Conservation (phyloP, 2,329 filamentous ascomycete species). For the Colletotrichum endophyticum region DNA sequence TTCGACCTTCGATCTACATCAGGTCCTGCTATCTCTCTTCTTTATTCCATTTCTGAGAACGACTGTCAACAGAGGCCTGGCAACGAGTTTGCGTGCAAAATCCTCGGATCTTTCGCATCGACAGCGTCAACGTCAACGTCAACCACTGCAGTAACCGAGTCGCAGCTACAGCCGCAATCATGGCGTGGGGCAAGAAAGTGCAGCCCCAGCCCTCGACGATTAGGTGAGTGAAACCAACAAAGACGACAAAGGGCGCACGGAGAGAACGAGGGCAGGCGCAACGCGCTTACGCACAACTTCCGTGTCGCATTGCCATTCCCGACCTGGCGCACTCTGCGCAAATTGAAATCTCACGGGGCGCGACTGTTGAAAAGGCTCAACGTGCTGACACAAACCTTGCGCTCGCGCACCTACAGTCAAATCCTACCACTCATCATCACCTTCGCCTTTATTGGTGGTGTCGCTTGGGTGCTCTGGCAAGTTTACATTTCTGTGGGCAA, state of each 20-base stretch:
- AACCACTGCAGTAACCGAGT: background rate
- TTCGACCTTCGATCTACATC: background rate
- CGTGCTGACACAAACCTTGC: background rate
- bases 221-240: background rate
- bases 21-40: background rate
- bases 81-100: background rate
- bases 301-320: background rate
- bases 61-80: background rate
- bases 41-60: background rate
- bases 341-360: background rate
- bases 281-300: background rate
- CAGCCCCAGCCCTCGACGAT: conserved; percentile 11
- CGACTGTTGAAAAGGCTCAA: background rate
- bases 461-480: conserved; percentile 73
- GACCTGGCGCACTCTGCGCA: background rate
- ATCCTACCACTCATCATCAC: conserved; percentile 72
- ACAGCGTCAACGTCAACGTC: background rate
- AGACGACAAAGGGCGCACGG: background rate
- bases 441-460: conserved; percentile 58
- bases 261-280: background rate
- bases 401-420: conserved; percentile 46
- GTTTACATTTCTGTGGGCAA: conserved; percentile 72
- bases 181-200: conserved; percentile 19
- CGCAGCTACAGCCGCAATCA: background rate
- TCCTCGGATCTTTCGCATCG: background rate